phyloP scores from a whole-genome alignment of 208 protist species.

The Leishmania guyanensis region DNA sequence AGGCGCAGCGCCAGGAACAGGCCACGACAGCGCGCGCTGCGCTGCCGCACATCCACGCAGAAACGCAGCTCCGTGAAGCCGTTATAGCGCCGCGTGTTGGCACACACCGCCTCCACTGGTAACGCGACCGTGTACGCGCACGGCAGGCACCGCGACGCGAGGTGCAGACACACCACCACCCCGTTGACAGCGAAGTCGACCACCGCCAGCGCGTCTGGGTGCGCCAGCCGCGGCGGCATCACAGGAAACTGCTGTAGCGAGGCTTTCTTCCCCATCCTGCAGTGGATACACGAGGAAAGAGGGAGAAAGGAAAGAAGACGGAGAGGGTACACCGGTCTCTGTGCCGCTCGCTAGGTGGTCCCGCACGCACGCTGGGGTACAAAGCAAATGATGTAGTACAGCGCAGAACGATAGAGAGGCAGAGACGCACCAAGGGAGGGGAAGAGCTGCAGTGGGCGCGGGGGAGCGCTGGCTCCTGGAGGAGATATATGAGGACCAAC shows the following conservation, averaged over 20 bases:
- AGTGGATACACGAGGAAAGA: neutral
- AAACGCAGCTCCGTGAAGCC: slow-evolving; percentile 27
- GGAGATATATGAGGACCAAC: neutral
- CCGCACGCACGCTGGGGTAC: neutral
- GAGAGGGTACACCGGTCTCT: neutral
- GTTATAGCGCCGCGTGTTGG: slow-evolving; percentile 26
- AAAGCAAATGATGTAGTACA: neutral
- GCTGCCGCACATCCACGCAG: slow-evolving; percentile 11
- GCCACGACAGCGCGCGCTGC: slow-evolving; percentile 21
- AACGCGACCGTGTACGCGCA: slow-evolving; percentile 28
- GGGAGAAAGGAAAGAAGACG: neutral
- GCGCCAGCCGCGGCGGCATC: neutral
- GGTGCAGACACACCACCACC: slow-evolving; percentile 5
- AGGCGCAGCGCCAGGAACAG: slow-evolving; percentile 23
- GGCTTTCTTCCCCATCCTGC: slow-evolving; percentile 4
- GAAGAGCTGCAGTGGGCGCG: neutral
- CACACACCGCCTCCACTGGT: neutral
- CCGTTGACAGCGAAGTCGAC: slow-evolving; percentile 25
- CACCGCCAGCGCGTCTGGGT: slow-evolving; percentile 14
- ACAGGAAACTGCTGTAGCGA: neutral
- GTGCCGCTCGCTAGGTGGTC: neutral
- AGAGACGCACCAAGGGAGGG: too few relatives aligned
- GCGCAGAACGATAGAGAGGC: neutral
- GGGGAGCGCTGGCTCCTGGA: neutral
- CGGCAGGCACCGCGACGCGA: slow-evolving; percentile 20